Evolutionary conservation across 768 basidiomycete species (phyloP).

Genomic region (Rhizopogon sp.): DNA sequence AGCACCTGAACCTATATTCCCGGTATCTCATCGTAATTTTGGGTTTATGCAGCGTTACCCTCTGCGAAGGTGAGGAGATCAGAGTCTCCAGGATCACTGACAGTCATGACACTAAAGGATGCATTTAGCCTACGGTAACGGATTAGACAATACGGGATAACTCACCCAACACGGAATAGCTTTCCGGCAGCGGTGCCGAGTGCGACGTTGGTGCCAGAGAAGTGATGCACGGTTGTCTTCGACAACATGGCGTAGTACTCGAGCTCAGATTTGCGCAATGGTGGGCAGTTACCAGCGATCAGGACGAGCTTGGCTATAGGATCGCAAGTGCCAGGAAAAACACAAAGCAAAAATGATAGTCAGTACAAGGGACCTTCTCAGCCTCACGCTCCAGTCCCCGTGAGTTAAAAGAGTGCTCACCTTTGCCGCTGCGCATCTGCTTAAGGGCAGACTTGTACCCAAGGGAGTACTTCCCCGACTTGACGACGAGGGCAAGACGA

Average conservation of each 20-base stretch:
- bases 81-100: conserved; percentile 93
- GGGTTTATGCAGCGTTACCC: conserved; percentile 48
- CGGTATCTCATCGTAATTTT: not conserved
- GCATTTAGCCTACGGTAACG: not conserved
- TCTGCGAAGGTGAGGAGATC: conserved; percentile 89
- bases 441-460: conserved; percentile 99
- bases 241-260: conserved; percentile 99
- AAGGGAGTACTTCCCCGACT: conserved; percentile 95
- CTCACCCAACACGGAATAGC: conserved; percentile 96
- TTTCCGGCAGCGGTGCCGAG: conserved; percentile 99
- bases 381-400: conserved; percentile 97
- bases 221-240: conserved; percentile 98
- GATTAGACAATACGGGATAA: conserved; percentile 1
- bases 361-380: conserved; percentile 97
- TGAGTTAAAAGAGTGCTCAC: conserved; percentile 61
- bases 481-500: conserved; percentile 92
- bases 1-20: not conserved
- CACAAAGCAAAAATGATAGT: conserved; percentile 30
- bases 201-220: conserved; percentile 94
- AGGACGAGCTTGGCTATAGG: conserved; percentile 90
- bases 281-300: conserved; percentile 98
- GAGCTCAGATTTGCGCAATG: conserved; percentile 97
- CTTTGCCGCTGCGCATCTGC: conserved; percentile 97
- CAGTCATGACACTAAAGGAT: conserved; percentile 83
- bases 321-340: conserved; percentile 8